These are phyloP conservation scores for Galerina sulciceps DNA, from an alignment of 768 basidiomycete genomes.

Conservation along the genomic window DNA sequence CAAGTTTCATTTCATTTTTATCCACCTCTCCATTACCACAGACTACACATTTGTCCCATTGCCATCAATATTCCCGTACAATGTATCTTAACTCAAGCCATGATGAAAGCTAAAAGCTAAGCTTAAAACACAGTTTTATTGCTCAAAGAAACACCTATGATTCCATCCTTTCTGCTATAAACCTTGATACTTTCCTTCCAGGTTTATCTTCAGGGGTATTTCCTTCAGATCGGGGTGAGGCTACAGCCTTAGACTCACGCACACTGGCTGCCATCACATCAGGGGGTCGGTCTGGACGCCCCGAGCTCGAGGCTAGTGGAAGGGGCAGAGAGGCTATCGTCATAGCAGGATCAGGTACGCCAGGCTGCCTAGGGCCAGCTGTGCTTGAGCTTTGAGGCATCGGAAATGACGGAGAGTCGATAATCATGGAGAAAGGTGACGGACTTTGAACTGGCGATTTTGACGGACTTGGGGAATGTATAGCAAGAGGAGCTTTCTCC, in stretches of 20 bases:
- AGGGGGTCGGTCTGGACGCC: conserved; percentile 24
- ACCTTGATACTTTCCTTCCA: conserved; percentile 31
- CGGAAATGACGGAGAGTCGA: conserved; percentile 46
- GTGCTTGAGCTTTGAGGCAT: conserved; percentile 8
- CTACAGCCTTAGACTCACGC: neutral
- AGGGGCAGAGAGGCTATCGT: neutral
- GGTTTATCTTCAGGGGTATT: conserved; percentile 2
- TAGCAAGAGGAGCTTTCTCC: conserved; percentile 2
- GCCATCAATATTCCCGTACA: conserved; percentile 15
- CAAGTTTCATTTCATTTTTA: conserved; percentile 5
- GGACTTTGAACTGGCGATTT: conserved; percentile 4
- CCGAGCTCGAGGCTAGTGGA: neutral
- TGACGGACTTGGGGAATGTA: conserved; percentile 9
- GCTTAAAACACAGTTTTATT: neutral
- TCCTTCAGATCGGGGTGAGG: neutral
- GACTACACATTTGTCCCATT: conserved; percentile 14
- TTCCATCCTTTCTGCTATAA: conserved; percentile 29
- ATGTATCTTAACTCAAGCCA: conserved; percentile 23
- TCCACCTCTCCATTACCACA: conserved; percentile 5
- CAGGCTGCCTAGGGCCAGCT: neutral
- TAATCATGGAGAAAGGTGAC: conserved; percentile 32
- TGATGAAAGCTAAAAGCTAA: neutral
- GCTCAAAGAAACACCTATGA: neutral
- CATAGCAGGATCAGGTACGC: neutral
- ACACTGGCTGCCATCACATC: conserved; percentile 14